These are phyloP conservation scores for Trypanosoma melophagium DNA, from an alignment of 208 protist genomes.

Conservation along the genomic window DNA sequence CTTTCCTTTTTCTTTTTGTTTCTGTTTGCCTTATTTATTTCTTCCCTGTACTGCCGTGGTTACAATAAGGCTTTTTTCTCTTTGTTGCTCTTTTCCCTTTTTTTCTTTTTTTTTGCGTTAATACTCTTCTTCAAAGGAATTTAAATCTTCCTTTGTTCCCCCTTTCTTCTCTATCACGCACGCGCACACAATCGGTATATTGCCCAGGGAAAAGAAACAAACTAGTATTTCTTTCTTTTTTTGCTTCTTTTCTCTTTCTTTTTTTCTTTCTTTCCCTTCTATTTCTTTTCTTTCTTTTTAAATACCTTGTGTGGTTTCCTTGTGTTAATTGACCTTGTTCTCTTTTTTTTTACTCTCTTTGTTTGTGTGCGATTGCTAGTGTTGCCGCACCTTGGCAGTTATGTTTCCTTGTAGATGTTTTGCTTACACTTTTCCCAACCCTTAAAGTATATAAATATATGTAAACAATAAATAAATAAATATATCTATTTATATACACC, in stretches of 20 bases:
- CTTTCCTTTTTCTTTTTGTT: slow-evolving; percentile 11
- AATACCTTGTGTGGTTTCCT: not conserved
- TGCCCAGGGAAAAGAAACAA: too few species aligned
- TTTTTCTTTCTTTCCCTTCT: slow-evolving; percentile 13
- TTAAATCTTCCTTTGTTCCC: slow-evolving; percentile 10
- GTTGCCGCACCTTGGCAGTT: too few species aligned
- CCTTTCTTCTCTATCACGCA: slow-evolving; percentile 2
- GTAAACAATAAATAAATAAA: slow-evolving; percentile 18
- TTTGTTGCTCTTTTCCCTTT: slow-evolving; percentile 10
- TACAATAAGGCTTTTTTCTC: slow-evolving; percentile 1
- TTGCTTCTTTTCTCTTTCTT: slow-evolving; percentile 16
- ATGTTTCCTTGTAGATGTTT: too few species aligned
- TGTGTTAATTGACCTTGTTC: not conserved
- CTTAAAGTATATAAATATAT: slow-evolving; percentile 14
- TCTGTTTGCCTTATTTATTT: slow-evolving; percentile 9
- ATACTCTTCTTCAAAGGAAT: too few species aligned
- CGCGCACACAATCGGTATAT: too few species aligned
- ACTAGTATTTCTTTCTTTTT: slow-evolving; percentile 9
- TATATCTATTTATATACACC: too few species aligned
- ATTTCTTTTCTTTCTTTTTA: not conserved
- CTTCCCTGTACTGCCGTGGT: not conserved
- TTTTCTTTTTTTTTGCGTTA: slow-evolving; percentile 15
- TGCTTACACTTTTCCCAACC: too few species aligned
- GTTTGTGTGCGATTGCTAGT: too few species aligned
- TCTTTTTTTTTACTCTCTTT: not conserved